Conservation (phyloP, 2,329 filamentous ascomycete species). For the Alternaria triticimaculans region DNA sequence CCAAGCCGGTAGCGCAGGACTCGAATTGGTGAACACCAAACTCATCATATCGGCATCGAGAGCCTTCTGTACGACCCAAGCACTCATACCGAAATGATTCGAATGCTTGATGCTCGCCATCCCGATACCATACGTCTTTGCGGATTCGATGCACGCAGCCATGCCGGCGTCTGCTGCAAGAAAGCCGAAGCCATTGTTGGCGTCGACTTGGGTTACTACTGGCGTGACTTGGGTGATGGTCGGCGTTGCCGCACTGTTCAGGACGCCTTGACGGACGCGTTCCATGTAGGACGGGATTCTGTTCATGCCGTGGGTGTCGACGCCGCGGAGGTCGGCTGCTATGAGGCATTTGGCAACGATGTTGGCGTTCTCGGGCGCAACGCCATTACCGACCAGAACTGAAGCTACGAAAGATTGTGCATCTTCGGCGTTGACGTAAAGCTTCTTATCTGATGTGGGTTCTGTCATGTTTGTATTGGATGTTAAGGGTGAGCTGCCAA, state of each 20-base stretch:
- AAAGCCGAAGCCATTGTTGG: conserved; percentile 77
- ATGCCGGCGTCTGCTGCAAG: conserved; percentile 72
- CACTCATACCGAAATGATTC: conserved; percentile 85
- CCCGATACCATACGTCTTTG: conserved; percentile 71
- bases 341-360: conserved; percentile 72
- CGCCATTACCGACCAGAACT: conserved; percentile 67
- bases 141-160: conserved; percentile 70
- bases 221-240: conserved; percentile 68
- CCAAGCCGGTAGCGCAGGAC: conserved; percentile 74
- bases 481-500: neutral
- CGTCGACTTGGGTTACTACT: conserved; percentile 70
- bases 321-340: conserved; percentile 76
- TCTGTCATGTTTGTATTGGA: neutral
- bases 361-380: conserved; percentile 63
- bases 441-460: neutral
- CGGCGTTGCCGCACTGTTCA: conserved; percentile 67
- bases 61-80: conserved; percentile 80
- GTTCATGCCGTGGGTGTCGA: conserved; percentile 83
- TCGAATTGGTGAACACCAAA: conserved; percentile 65
- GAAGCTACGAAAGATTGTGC: conserved; percentile 55
- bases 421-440: conserved; percentile 18
- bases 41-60: conserved; percentile 70
- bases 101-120: conserved; percentile 77
- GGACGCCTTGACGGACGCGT: conserved; percentile 72
- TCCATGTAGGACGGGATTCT: conserved; percentile 79